phyloP scores from a whole-genome alignment of 2,329 filamentous ascomycete species.

The Zalaria sp. region DNA sequence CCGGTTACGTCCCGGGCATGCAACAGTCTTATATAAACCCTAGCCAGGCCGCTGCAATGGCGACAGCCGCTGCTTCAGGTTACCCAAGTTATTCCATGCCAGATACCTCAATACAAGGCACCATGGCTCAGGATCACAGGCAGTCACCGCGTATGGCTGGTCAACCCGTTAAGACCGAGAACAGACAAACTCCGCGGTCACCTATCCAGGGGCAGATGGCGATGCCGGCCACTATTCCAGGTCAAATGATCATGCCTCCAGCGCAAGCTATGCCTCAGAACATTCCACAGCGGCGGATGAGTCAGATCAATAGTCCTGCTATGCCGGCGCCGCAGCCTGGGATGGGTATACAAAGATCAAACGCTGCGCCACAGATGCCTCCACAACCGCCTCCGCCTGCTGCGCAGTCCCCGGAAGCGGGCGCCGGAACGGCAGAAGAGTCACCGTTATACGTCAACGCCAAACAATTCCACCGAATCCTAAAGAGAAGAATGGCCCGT shows the following conservation, averaged over 20 bases:
- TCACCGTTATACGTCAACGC: constrained; percentile 95
- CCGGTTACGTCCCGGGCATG: constrained; percentile 57
- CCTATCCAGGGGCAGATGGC: constrained; percentile 55
- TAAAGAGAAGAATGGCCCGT: constrained; percentile 84
- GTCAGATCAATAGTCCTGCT: constrained; percentile 54
- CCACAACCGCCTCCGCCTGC: constrained; percentile 40
- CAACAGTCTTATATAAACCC: constrained; percentile 62
- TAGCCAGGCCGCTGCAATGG: constrained; percentile 80
- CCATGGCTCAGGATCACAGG: constrained; percentile 39
- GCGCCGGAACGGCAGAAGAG: constrained; percentile 62
- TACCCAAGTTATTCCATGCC: constrained; percentile 54
- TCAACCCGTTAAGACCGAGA: constrained; percentile 51
- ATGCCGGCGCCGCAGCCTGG: constrained; percentile 52
- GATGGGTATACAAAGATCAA: constrained; percentile 50
- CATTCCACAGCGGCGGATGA: constrained; percentile 31
- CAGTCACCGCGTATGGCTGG: constrained; percentile 67
- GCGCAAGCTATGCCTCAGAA: constrained; percentile 46
- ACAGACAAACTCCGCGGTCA: constrained; percentile 59
- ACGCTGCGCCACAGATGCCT: constrained; percentile 36
- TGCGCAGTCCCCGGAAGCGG: constrained; percentile 64
- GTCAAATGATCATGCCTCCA: constrained; percentile 35
- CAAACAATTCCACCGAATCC: constrained; percentile 94
- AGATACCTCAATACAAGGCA: constrained; percentile 47
- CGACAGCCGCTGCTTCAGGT: constrained; percentile 80
- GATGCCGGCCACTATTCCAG: constrained; percentile 26